Evolutionary conservation across 2,329 filamentous ascomycete genomes (phyloP), one percentile per base, ranked within the genome.

Genomic region (Grosmannia huntii): DNA sequence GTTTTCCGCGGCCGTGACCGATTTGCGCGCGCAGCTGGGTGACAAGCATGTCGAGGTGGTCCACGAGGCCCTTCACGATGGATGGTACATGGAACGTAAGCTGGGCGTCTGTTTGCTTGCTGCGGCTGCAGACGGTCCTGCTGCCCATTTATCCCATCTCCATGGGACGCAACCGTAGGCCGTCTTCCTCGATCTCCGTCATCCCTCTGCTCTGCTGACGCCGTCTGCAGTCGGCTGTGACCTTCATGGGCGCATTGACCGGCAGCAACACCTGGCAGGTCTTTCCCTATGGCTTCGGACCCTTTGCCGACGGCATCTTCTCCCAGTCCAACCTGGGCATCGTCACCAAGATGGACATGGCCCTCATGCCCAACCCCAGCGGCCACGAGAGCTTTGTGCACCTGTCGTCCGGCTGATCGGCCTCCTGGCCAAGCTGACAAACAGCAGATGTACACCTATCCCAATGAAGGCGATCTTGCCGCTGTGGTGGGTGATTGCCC

Each of bases 391-490:
- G 28, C 28, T 28, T 7, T 28, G 28, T 28, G 28, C 28, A 7
- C 7, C 28, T 7, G 5, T 7, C 7, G 28, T 28, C 28, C 28
- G 5, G 28, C 28, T 28, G 7, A 28, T 28, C 28, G 28, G 7
- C 28, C 28, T 28, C 28, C 28, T 25, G 27, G 14, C 16, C 11
- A 23, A 11, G 14, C 36, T 19, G 25, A 14, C 41, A 52, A 48
- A 25, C 23, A 52, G n/a, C 46, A 51, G 55, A 41, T 41, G 38
- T 77, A 63, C 60, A 61, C 53, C 16, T 73, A 80, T 38, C 72
- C 73, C 0, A 71, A 68, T 38, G 76, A 79, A 38, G 74, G 77
- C 4, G 44, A 75, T 80, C 60, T 70, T 80, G 9, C 73, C 11
- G 68, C 75, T 48, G 69, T 76, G 44, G 70, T 78, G 62, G 60